A percentile compares a stretch with the other conserved stretches of the same genome.
Conservation (phyloP, 164 flowering plant genomes). For the Sedum album region DNA sequence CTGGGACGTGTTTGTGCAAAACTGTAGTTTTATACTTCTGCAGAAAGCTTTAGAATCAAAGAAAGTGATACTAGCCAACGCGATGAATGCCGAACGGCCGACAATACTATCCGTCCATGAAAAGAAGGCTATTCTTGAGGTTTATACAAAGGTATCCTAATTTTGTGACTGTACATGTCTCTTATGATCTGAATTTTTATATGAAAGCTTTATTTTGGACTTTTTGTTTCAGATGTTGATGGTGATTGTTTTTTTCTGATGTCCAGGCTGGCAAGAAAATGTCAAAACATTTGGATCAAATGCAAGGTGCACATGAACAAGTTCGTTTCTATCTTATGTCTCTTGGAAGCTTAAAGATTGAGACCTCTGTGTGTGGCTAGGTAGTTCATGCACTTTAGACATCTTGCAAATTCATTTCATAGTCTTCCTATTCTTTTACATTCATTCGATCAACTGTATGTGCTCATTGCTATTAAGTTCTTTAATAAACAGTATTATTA, state of each 20-base stretch:
- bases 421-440: not conserved
- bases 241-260: not conserved
- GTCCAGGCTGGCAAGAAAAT: conserved; percentile 63
- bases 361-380: not conserved
- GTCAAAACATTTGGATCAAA: conserved; percentile 53
- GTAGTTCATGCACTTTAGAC: not conserved
- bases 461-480: not conserved
- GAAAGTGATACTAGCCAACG: conserved; percentile 38
- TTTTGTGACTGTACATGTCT: not conserved
- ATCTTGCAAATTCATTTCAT: not conserved
- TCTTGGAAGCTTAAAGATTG: not conserved
- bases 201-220: not conserved
- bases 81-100: conserved; percentile 56
- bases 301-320: conserved; percentile 81
- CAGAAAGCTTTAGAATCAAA: conserved; percentile 79
- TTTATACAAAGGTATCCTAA: conserved; percentile 50
- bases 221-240: not conserved
- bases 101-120: conserved; percentile 61
- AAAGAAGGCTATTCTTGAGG: conserved; percentile 46
- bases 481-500: not conserved
- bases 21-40: not conserved
- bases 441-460: not conserved
- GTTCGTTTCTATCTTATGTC: conserved; percentile 25
- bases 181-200: not conserved
- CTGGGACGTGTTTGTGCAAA: not conserved